Evolutionary conservation across 257 asterid species (phyloP).

Genomic region (Solanum lignicaule): DNA sequence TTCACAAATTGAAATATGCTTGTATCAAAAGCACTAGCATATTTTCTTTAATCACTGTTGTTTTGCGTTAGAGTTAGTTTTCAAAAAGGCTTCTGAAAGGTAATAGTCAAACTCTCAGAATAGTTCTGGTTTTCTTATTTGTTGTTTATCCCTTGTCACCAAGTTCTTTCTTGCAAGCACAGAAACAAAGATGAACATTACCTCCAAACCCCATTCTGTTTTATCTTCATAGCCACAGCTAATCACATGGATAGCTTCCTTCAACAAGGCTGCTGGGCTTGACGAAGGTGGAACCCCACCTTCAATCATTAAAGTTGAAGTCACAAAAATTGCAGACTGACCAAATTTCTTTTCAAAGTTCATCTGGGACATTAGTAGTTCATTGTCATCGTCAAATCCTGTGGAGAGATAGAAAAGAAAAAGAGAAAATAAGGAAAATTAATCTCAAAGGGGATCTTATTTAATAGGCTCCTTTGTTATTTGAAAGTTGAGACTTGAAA

Average conservation of each 20-base stretch:
- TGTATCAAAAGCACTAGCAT: neutral
- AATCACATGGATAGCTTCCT: slow-evolving; percentile 94
- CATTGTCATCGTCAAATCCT: slow-evolving; percentile 82
- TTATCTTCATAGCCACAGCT: slow-evolving; percentile 98
- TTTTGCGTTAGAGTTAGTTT: neutral
- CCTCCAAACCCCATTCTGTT: slow-evolving; percentile 98
- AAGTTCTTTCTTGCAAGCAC: neutral
- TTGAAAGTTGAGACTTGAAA: neutral
- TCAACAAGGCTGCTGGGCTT: slow-evolving; percentile 89
- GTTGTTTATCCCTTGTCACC: neutral
- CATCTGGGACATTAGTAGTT: slow-evolving; percentile 78
- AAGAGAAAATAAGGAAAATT: neutral
- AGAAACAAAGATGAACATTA: slow-evolving; percentile 9
- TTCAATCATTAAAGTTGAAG: slow-evolving; percentile 83
- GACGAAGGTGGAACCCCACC: slow-evolving; percentile 99
- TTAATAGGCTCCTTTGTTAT: neutral
- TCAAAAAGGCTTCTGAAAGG: neutral
- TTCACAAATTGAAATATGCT: neutral
- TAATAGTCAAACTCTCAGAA: neutral
- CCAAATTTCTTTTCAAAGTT: slow-evolving; percentile 92
- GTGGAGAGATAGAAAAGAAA: neutral
- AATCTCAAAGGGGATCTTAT: neutral
- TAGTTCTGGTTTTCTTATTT: neutral
- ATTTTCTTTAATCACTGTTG: neutral
- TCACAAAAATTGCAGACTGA: slow-evolving; percentile 79